Conservation (phyloP, 768 basidiomycete species). For the Leucocoprinus sp. region DNA sequence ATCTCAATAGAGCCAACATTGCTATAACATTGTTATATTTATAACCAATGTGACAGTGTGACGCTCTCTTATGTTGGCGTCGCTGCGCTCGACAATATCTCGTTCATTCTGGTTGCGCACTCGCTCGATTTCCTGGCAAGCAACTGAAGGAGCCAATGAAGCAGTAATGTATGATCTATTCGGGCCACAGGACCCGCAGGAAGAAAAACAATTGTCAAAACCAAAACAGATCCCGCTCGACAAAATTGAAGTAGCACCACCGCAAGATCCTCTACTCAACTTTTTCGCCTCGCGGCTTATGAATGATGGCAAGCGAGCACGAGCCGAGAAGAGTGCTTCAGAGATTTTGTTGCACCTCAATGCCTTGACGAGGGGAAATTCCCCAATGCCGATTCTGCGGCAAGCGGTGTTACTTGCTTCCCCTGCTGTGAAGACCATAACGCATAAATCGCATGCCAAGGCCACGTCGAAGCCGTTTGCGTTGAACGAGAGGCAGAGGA, state of each 20-base stretch:
- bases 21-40: too few relatives aligned
- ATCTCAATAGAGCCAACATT: too few relatives aligned
- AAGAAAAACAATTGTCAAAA: neutral
- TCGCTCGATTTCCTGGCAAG: constrained; percentile 9
- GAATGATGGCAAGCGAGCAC: constrained; percentile 55
- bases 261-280: constrained; percentile 64
- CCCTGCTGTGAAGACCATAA: constrained; percentile 59
- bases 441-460: constrained; percentile 58
- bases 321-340: constrained; percentile 47
- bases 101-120: constrained; percentile 13
- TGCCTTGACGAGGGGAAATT: constrained; percentile 62
- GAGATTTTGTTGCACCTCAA: constrained; percentile 66
- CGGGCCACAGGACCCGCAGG: constrained; percentile 9
- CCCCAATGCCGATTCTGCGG: constrained; percentile 75
- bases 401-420: constrained; percentile 60
- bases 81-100: constrained; percentile 15
- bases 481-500: constrained; percentile 74
- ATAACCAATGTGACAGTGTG: neutral
- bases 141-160: constrained; percentile 11
- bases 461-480: constrained; percentile 58
- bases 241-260: constrained; percentile 58
- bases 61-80: constrained; percentile 14
- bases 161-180: constrained; percentile 16
- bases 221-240: constrained; percentile 2
- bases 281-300: constrained; percentile 58